Percentiles rank a stretch among this genome's conserved stretches.
These are phyloP conservation scores for Gossypium turneri DNA, from an alignment of 345 rosid species.

Conservation along the genomic window DNA sequence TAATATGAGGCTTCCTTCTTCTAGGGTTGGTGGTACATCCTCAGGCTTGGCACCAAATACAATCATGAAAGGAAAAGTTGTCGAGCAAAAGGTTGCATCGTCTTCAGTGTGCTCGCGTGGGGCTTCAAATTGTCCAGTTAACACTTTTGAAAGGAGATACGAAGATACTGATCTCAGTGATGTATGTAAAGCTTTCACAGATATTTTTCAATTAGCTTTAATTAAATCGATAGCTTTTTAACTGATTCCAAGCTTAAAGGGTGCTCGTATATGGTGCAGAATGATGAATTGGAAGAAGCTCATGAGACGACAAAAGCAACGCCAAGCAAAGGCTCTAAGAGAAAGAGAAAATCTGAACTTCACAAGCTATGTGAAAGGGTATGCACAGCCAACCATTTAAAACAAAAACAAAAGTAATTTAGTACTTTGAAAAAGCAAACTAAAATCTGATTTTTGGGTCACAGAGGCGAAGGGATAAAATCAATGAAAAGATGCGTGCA, in stretches of 20 bases:
- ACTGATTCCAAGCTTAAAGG: background rate
- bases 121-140: slow-evolving; percentile 39
- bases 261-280: slow-evolving; percentile 26
- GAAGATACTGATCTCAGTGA: slow-evolving; percentile 36
- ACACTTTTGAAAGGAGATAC: slow-evolving; percentile 21
- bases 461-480: slow-evolving; percentile 57
- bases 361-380: slow-evolving; percentile 50
- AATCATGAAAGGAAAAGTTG: slow-evolving; percentile 1
- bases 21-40: slow-evolving; percentile 9
- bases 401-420: too few relatives aligned
- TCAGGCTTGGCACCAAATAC: slow-evolving; percentile 12
- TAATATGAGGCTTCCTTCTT: background rate
- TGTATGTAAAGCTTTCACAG: slow-evolving; percentile 23
- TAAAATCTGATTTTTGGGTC: slow-evolving; percentile 2
- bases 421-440: background rate
- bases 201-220: background rate
- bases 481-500: slow-evolving; percentile 63
- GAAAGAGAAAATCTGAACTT: slow-evolving; percentile 33
- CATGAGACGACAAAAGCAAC: slow-evolving; percentile 24
- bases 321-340: slow-evolving; percentile 23
- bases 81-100: slow-evolving; percentile 26
- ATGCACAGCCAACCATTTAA: background rate
- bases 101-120: slow-evolving; percentile 36
- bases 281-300: slow-evolving; percentile 29
- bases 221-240: background rate